phyloP scores from a whole-genome alignment of 2,329 filamentous ascomycete genomes.

The Whalleya microplaca region DNA sequence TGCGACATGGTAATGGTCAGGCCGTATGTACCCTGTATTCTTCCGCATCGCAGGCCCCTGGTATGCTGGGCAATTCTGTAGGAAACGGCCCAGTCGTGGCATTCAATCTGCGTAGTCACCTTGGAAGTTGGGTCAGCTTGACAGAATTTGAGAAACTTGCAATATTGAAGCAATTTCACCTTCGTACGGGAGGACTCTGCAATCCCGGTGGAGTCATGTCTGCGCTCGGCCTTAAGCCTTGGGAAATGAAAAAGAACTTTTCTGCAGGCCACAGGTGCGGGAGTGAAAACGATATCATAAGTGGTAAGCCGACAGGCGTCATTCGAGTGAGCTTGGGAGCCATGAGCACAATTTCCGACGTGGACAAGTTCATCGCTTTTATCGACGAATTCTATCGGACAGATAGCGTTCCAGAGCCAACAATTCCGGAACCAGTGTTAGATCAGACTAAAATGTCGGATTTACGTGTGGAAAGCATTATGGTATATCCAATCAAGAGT shows the following conservation, averaged over 20 bases:
- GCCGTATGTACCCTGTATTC: conserved; percentile 71
- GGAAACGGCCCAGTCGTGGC: conserved; percentile 75
- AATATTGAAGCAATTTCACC: conserved; percentile 75
- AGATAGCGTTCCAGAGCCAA: conserved; percentile 16
- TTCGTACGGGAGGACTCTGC: conserved; percentile 87
- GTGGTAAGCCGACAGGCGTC: conserved; percentile 85
- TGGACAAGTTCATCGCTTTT: conserved; percentile 73
- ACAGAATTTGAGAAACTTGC: conserved; percentile 88
- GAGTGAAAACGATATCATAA: conserved; percentile 77
- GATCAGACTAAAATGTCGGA: conserved; percentile 6
- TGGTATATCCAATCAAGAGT: conserved; percentile 92
- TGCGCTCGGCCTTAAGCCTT: conserved; percentile 72
- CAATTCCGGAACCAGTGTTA: background rate
- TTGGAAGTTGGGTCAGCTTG: conserved; percentile 77
- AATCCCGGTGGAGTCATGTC: conserved; percentile 86
- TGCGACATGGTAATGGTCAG: conserved; percentile 72
- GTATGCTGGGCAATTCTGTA: conserved; percentile 34
- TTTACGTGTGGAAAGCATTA: conserved; percentile 65
- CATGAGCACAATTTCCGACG: conserved; percentile 81
- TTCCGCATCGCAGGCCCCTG: conserved; percentile 32
- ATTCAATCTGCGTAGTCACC: conserved; percentile 76
- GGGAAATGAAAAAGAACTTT: conserved; percentile 85
- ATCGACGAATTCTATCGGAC: conserved; percentile 67
- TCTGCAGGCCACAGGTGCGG: conserved; percentile 85
- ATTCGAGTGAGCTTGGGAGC: conserved; percentile 85